phyloP scores from a whole-genome alignment of 768 basidiomycete genomes.

The Rhodosporidiobolus odoratus region DNA sequence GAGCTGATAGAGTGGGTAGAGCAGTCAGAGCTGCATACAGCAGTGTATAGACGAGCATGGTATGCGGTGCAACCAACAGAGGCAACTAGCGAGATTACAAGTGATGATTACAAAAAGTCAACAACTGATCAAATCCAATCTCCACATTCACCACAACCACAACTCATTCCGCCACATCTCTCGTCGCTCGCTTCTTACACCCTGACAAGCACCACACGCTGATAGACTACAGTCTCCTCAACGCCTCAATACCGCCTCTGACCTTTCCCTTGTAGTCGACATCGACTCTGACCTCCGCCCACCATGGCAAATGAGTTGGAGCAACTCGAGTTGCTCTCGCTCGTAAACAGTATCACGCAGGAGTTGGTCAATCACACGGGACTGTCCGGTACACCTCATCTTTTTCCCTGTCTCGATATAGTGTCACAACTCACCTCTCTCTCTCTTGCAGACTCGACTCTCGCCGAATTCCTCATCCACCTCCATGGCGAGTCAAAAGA shows the following conservation, averaged over 20 bases:
- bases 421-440: neutral
- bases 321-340: constrained; percentile 84
- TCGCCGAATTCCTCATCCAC: constrained; percentile 89
- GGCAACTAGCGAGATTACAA: too few relatives aligned
- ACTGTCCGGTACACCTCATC: constrained; percentile 18
- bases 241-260: neutral
- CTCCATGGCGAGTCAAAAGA: constrained; percentile 58
- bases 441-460: constrained; percentile 68
- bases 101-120: too few relatives aligned
- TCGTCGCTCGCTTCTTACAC: too few relatives aligned
- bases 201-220: too few relatives aligned
- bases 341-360: constrained; percentile 85
- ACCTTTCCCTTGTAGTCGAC: neutral
- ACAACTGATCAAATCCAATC: too few relatives aligned
- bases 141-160: too few relatives aligned
- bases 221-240: too few relatives aligned
- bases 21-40: neutral
- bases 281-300: too few relatives aligned
- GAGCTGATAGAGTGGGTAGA: neutral
- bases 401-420: neutral
- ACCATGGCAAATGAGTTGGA: constrained; percentile 53
- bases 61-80: too few relatives aligned
- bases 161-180: too few relatives aligned
- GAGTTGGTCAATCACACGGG: constrained; percentile 78
- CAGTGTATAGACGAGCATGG: neutral